Evolutionary conservation across 192 early-diverging fungal genomes (phyloP), one percentile per base, ranked within the genome.

Genomic region (Podochytrium sp.): DNA sequence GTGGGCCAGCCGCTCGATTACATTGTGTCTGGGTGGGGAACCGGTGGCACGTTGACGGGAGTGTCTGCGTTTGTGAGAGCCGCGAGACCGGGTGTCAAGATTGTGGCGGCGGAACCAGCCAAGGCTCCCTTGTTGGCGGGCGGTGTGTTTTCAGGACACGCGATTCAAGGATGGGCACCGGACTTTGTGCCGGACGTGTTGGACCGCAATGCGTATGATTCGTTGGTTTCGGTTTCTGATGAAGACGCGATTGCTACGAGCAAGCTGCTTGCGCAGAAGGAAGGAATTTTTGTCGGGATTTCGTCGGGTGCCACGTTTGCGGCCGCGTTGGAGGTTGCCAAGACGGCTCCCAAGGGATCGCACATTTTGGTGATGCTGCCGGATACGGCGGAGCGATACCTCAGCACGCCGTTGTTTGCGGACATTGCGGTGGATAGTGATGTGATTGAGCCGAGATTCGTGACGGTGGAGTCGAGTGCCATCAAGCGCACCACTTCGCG

Each of bases 21-120:
- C 38, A 65, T 81, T 81, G 79, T 81, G 3, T 51, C 65, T 64
- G 79, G 79, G 27, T 78, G 72, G 66, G 79, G 79, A 39, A 81
- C 79, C 35, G 79, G 79, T 43, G 79, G 79, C 34, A 79, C 78
- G 27, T 34, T 79, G 43, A 79, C 78, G 34, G 78, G 78, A 14
- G 78, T 79, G 1, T 69, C 65, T 2, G 53, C 74, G 4, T 70
- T 79, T 64, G 20, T 79, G 10, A 57, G 51, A n/a, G 49, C 62
- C 2, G 78, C 78, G 0, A 25, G 78, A 27, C 78, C 78, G 23
- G 73, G 71, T 2, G 58, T 59, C 18, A 62, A 69, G 57, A 67
- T 79, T n/a, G 41, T 79, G 43, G 78, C 78, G 10, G 30, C 47
- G 2, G 78, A 79, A 56, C 78, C 78, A n/a, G 67, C 35, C 34